Percentiles rank a stretch among this genome's conserved stretches.
phyloP scores from a whole-genome alignment of 352 stramenopile genomes.

The Phytophthora melonis region DNA sequence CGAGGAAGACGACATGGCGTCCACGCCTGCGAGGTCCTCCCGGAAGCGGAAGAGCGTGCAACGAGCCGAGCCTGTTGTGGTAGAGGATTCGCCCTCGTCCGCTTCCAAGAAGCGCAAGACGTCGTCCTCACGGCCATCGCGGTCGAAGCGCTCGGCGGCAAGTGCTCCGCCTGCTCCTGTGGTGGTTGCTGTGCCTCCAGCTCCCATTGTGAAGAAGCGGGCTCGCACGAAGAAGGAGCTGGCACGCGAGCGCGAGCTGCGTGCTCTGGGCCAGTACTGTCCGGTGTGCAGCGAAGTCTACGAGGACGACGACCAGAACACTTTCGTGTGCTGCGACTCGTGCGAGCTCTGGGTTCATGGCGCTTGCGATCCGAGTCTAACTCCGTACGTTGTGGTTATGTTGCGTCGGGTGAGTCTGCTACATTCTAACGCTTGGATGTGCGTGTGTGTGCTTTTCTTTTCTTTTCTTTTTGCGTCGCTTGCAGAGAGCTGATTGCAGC shows the following conservation, averaged over 20 bases:
- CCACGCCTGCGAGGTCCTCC: conserved; percentile 26
- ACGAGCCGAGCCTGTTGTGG: conserved; percentile 23
- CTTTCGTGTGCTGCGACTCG: conserved; percentile 90
- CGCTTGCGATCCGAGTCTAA: conserved; percentile 74
- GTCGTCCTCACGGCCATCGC: conserved; percentile 29
- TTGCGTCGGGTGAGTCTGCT: too few species aligned
- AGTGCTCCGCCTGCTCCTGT: conserved; percentile 24
- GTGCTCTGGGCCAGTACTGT: conserved; percentile 85
- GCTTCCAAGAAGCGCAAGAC: conserved; percentile 46
- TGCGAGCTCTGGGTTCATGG: conserved; percentile 91
- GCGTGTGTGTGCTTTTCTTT: too few species aligned
- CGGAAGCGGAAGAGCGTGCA: conserved; percentile 43
- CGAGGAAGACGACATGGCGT: conserved; percentile 20
- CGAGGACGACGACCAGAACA: conserved; percentile 87
- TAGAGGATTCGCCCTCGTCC: conserved; percentile 31
- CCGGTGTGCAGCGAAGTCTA: conserved; percentile 88
- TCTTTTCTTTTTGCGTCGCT: too few species aligned
- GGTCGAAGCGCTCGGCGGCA: conserved; percentile 25
- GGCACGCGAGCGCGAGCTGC: conserved; percentile 78
- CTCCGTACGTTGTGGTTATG: conserved; percentile 52
- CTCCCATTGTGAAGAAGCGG: conserved; percentile 53
- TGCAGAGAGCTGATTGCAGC: conserved; percentile 57
- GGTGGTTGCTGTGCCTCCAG: conserved; percentile 22
- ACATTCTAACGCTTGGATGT: too few species aligned
- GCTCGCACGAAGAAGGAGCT: conserved; percentile 70